Evolutionary conservation across 495 filamentous ascomycete species (phyloP).

Genomic region (Penicillium macrosclerotiorum): DNA sequence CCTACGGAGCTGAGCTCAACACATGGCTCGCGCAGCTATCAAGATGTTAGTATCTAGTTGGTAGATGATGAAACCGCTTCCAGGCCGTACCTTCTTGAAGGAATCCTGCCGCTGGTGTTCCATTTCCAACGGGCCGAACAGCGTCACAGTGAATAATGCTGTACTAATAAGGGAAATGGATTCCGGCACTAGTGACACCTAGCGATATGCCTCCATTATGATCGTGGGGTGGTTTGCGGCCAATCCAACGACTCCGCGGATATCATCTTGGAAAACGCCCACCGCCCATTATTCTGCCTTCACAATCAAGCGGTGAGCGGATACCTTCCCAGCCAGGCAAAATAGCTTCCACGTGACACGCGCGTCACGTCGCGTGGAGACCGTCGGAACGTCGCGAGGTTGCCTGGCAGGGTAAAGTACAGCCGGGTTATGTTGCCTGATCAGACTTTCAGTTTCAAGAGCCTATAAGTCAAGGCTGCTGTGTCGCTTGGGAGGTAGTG

Average conservation of each 20-base stretch:
- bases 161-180: no score
- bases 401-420: conserved; percentile 2
- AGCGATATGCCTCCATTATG: neutral
- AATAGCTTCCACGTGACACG: conserved; percentile 33
- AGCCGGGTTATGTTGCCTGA: conserved; percentile 10
- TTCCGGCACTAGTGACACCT: neutral
- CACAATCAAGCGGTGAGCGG: conserved; percentile 18
- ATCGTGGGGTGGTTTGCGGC: neutral
- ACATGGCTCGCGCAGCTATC: conserved; percentile 73
- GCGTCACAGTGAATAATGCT: neutral
- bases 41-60: conserved; percentile 11
- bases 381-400: neutral
- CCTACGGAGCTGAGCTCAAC: conserved; percentile 73
- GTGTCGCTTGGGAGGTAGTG: no score
- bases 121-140: no score
- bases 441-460: neutral
- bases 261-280: conserved; percentile 1
- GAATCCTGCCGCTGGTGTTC: conserved; percentile 39
- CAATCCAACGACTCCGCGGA: conserved; percentile 4
- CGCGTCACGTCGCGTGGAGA: conserved; percentile 44
- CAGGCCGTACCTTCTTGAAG: conserved; percentile 35
- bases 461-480: conserved; percentile 8
- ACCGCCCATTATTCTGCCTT: conserved; percentile 25
- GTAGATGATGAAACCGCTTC: neutral
- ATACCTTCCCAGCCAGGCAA: conserved; percentile 5